Percentiles rank a stretch among this genome's conserved stretches.
phyloP scores from a whole-genome alignment of 176 grass and related monocot species.

The Secale cereale region DNA sequence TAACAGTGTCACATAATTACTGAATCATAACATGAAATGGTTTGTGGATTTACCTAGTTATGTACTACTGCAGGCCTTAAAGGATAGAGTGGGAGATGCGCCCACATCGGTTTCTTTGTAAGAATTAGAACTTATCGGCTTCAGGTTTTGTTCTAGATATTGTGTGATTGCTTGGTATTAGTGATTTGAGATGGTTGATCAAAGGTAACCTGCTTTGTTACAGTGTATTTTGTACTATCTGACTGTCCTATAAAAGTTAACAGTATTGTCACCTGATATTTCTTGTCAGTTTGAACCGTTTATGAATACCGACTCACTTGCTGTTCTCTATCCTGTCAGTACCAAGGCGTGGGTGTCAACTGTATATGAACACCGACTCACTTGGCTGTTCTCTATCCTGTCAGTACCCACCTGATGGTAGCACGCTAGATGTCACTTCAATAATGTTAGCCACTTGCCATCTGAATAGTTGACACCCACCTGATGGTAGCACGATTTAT shows the following conservation, averaged over 20 bases:
- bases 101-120: too few species aligned
- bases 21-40: background rate
- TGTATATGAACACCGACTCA: background rate
- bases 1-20: background rate
- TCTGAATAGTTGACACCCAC: too few species aligned
- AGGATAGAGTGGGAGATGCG: too few species aligned
- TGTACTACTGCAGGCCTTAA: too few species aligned
- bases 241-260: background rate
- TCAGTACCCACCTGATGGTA: background rate
- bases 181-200: background rate
- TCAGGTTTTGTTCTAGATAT: conserved; percentile 1
- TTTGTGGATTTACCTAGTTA: background rate
- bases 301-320: background rate
- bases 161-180: background rate
- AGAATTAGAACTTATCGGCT: background rate
- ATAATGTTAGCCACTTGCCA: background rate
- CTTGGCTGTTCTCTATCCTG: background rate
- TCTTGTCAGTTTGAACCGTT: background rate
- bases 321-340: background rate
- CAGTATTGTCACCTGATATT: background rate
- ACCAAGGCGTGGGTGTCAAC: background rate
- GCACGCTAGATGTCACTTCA: background rate
- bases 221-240: background rate
- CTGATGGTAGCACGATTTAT: too few species aligned
- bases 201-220: background rate